Percentiles rank a stretch among this genome's conserved stretches.
Conservation (phyloP, 2,329 filamentous ascomycete species). For the Aspergillus chevalieri region DNA sequence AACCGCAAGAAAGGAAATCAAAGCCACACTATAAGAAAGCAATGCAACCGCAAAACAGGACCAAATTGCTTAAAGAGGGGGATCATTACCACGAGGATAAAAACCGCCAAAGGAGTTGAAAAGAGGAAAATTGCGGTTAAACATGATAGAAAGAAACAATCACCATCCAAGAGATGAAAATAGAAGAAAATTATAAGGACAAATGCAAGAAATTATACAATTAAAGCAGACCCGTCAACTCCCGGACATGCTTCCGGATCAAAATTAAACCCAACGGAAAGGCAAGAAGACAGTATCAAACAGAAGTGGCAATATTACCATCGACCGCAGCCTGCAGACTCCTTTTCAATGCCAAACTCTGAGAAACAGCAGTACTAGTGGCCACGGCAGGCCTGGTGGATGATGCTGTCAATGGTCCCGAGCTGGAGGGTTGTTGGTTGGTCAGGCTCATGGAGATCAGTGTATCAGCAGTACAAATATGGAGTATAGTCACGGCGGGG, state of each 20-base stretch:
- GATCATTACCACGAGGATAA: constrained; percentile 38
- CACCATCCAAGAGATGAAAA: constrained; percentile 2
- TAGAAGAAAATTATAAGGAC: constrained; percentile 3
- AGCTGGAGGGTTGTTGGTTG: constrained; percentile 33
- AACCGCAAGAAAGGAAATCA: constrained; percentile 7
- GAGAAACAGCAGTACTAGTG: constrained; percentile 15
- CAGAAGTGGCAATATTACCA: constrained; percentile 33
- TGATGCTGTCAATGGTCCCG: constrained; percentile 31
- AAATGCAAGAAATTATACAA: background rate
- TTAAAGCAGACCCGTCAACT: background rate
- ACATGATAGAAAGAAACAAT: constrained; percentile 27
- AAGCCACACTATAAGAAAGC: background rate
- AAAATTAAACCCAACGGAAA: constrained; percentile 10
- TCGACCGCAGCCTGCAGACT: constrained; percentile 40
- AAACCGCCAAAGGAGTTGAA: constrained; percentile 31
- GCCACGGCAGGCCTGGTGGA: constrained; percentile 29
- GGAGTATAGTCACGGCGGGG: background rate
- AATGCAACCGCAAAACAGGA: constrained; percentile 1
- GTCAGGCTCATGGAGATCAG: constrained; percentile 35
- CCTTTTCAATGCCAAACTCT: constrained; percentile 36
- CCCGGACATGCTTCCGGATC: constrained; percentile 7
- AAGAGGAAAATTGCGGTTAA: constrained; percentile 35
- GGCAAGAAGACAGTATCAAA: constrained; percentile 5
- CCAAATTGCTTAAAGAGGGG: constrained; percentile 6
- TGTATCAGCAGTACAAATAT: background rate